These are phyloP conservation scores for Schizophyllum amplum DNA, from an alignment of 1,284 basidiomycete genomes.

Conservation along the genomic window DNA sequence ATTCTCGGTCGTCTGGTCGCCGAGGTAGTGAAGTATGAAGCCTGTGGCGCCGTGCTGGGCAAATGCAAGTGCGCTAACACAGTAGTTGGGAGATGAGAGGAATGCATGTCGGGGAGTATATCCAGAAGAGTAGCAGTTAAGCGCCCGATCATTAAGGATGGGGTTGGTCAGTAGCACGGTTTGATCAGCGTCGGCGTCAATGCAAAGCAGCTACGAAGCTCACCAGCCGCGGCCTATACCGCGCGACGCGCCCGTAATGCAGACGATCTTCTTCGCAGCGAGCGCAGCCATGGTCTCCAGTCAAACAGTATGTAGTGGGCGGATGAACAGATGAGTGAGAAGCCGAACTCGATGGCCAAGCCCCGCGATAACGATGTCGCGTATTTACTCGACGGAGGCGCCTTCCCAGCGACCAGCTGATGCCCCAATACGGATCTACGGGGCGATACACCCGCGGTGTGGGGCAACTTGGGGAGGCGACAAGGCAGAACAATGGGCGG, in stretches of 20 bases:
- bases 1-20: constrained; percentile 45
- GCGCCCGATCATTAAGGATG: not conserved
- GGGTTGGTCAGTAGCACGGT: not conserved
- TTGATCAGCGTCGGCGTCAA: not conserved
- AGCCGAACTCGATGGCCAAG: constrained; percentile 3
- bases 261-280: constrained; percentile 55
- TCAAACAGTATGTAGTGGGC: no score
- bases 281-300: no score
- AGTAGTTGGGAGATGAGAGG: not conserved
- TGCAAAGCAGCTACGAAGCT: not conserved
- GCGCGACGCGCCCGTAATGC: constrained; percentile 70
- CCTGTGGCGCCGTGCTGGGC: constrained; percentile 61
- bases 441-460: not conserved
- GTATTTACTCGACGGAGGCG: not conserved
- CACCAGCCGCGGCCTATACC: constrained; percentile 74
- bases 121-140: not conserved
- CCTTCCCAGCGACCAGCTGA: not conserved
- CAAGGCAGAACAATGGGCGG: not conserved
- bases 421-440: not conserved
- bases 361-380: not conserved
- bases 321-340: constrained; percentile 26
- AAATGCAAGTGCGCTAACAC: constrained; percentile 44
- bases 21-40: constrained; percentile 65
- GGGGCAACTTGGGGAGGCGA: not conserved
- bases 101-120: no score